Conservation (phyloP, 1,139 yeast species). For the Meyerozyma elateridarum region DNA sequence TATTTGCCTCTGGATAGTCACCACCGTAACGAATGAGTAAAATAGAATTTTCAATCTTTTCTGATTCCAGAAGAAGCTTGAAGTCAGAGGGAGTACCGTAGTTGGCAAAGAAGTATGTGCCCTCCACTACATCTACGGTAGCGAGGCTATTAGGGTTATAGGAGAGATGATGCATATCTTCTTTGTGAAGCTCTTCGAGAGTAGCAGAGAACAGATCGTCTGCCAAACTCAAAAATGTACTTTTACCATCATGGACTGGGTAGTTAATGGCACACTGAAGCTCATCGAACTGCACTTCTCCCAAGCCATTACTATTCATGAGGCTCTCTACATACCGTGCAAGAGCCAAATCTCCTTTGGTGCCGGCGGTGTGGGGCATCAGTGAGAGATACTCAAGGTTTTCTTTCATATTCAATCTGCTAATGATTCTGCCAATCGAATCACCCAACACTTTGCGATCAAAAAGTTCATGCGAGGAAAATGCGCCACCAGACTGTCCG, state of each 20-base stretch:
- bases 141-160: conserved; percentile 64
- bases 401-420: conserved; percentile 56
- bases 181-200: conserved; percentile 26
- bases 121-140: conserved; percentile 46
- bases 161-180: conserved; percentile 37
- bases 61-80: conserved; percentile 28
- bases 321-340: conserved; percentile 60
- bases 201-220: conserved; percentile 37
- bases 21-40: conserved; percentile 63
- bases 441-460: conserved; percentile 49
- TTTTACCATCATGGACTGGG: conserved; percentile 21
- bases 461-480: conserved; percentile 57
- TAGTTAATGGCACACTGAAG: conserved; percentile 59
- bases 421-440: conserved; percentile 48
- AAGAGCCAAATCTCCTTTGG: conserved; percentile 74
- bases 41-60: conserved; percentile 40
- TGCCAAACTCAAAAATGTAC: conserved; percentile 28
- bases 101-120: conserved; percentile 51
- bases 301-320: conserved; percentile 54
- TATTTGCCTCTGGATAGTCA: conserved; percentile 32
- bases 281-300: conserved; percentile 45
- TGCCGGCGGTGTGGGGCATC: conserved; percentile 85
- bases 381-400: conserved; percentile 73
- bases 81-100: conserved; percentile 63
- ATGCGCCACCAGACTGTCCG: conserved; percentile 38